Conservation (phyloP, 805 yeast species). For the Candida berthetii region DNA sequence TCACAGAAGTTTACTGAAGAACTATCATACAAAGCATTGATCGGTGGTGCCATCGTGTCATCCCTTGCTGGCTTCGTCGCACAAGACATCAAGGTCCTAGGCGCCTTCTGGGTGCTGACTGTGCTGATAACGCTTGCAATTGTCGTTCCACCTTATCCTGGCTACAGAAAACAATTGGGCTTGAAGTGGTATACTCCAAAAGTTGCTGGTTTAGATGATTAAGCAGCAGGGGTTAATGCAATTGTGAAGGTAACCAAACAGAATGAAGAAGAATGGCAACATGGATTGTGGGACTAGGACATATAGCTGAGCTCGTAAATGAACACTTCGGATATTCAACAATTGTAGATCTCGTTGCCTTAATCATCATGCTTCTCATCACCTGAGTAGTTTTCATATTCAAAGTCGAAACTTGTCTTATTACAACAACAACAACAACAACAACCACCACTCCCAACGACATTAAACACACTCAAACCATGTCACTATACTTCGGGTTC, state of each 20-base stretch:
- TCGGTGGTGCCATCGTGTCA: slow-evolving; percentile 26
- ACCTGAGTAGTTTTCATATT: too few relatives aligned
- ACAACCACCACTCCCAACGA: slow-evolving; percentile 3
- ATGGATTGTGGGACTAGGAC: too few relatives aligned
- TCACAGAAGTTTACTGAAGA: slow-evolving; percentile 19
- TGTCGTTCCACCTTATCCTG: slow-evolving; percentile 55
- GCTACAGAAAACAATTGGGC: slow-evolving; percentile 39
- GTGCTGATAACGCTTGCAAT: slow-evolving; percentile 26
- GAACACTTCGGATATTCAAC: too few relatives aligned
- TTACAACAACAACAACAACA: neutral
- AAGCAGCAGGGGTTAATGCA: too few relatives aligned
- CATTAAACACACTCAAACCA: too few relatives aligned
- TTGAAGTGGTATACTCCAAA: slow-evolving; percentile 37
- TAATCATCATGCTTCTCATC: too few relatives aligned
- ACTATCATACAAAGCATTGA: slow-evolving; percentile 11
- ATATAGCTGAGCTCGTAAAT: too few relatives aligned
- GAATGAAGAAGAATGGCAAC: slow-evolving; percentile 2
- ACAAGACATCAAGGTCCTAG: slow-evolving; percentile 34
- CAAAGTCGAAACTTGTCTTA: too few relatives aligned
- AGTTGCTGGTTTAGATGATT: slow-evolving; percentile 4
- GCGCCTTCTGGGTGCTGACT: slow-evolving; percentile 32
- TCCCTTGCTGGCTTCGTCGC: slow-evolving; percentile 40
- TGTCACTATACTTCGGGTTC: slow-evolving; percentile 52
- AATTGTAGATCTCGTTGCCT: too few relatives aligned
- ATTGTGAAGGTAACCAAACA: slow-evolving; percentile 2